Evolutionary conservation across 371 early-diverging fungal species (phyloP), one percentile per base, ranked within the genome.

Genomic region (Haplosporangium sp.): DNA sequence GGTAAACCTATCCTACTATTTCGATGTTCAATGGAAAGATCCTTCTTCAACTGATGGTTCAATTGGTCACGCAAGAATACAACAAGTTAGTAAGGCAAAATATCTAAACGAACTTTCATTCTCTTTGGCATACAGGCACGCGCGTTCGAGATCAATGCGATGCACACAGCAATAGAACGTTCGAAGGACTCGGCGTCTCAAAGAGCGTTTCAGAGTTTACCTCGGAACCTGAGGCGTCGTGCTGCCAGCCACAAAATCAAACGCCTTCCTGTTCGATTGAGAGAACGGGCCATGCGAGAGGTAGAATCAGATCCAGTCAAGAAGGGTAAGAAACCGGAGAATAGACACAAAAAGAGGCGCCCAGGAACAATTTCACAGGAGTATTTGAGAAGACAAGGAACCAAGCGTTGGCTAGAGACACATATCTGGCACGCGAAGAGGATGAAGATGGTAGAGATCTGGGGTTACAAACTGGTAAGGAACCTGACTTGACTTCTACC

Each of bases 391-490:
- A 82, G 91, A 29, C 89, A 89, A 80, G 83, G 89, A 82, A 83
- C 59, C 29, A 91, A 91, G n/a, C 84, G 88, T 37, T 98, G 98
- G 99, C 79, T 98, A 37, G 97, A 97, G 80, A 98, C 98, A n/a
- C 99, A 98, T 82, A 87, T 98, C 41, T 98, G 98, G 98, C 98
- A 98, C 69, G 92, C 97, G 9, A 98, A 98, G 76, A 87, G 99
- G 56, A 94, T 97, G 93, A 92, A 95, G 56, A 98, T 98, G 98
- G 76, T 59, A 23, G 89, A 94, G 58, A 73, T 88, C n/a, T 97
- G 96, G 97, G 96, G 96, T 0, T 92, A 90, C 74, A 85, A 89
- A 62, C 73, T 95, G 56, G 92, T 89, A 81, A 69, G 67, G 2
- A 29, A 12, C 20, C 41, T 2, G 12, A 23, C 47, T 21, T 51